Conservation (phyloP, 2,329 filamentous ascomycete species). For the Colletotrichum sp. region DNA sequence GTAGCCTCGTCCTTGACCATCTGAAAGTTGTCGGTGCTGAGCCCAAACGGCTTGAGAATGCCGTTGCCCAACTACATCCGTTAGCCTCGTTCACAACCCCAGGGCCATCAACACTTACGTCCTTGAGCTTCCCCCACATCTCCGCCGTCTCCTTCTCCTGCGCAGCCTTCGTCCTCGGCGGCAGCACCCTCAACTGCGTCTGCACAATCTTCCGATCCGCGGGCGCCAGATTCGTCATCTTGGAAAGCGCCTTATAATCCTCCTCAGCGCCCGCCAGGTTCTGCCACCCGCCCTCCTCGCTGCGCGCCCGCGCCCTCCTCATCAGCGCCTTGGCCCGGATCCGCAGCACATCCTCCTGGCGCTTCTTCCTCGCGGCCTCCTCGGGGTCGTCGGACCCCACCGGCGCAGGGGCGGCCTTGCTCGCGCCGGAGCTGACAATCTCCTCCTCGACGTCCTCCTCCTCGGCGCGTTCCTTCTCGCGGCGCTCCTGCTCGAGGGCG, state of each 20-base stretch:
- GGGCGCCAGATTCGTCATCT: slow-evolving; percentile 63
- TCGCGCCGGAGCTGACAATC: slow-evolving; percentile 64
- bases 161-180: slow-evolving; percentile 73
- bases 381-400: slow-evolving; percentile 24
- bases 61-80: slow-evolving; percentile 77
- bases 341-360: slow-evolving; percentile 69
- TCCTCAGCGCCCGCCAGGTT: slow-evolving; percentile 77
- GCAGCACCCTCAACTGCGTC: slow-evolving; percentile 68
- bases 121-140: slow-evolving; percentile 97
- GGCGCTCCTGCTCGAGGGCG: slow-evolving; percentile 25
- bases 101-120: slow-evolving; percentile 49
- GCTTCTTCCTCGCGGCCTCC: slow-evolving; percentile 36
- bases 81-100: slow-evolving; percentile 4
- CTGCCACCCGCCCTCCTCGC: slow-evolving; percentile 77
- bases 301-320: slow-evolving; percentile 75
- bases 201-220: slow-evolving; percentile 73
- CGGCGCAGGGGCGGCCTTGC: slow-evolving; percentile 48
- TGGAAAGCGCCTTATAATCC: slow-evolving; percentile 75
- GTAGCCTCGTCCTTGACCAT: slow-evolving; percentile 90
- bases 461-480: slow-evolving; percentile 49
- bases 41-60: slow-evolving; percentile 88
- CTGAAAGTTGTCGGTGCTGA: slow-evolving; percentile 94
- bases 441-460: slow-evolving; percentile 56
- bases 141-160: slow-evolving; percentile 89
- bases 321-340: slow-evolving; percentile 85